Evolutionary conservation across 192 early-diverging fungal species (phyloP).

Genomic region (Spizellomyces sp.): DNA sequence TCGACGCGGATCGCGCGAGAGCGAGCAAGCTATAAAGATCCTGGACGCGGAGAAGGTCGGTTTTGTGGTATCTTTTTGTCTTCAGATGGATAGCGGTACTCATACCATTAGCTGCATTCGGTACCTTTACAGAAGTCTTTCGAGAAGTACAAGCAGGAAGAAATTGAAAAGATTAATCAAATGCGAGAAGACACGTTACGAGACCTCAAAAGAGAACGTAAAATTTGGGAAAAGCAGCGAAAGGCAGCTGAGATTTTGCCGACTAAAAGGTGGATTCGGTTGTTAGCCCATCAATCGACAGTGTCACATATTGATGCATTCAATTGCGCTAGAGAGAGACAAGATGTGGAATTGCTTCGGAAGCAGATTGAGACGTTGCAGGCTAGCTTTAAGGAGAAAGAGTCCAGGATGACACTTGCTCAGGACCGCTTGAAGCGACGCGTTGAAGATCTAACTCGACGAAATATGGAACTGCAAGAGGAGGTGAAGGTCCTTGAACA

Average conservation of each 20-base stretch:
- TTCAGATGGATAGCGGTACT: neutral
- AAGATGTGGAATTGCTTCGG: slow-evolving; percentile 44
- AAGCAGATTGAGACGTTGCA: slow-evolving; percentile 32
- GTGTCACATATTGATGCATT: neutral
- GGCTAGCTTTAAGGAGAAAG: slow-evolving; percentile 28
- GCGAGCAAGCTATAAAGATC: neutral
- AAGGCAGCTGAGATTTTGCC: slow-evolving; percentile 36
- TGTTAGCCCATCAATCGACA: neutral
- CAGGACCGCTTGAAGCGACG: slow-evolving; percentile 33
- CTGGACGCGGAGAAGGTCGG: neutral
- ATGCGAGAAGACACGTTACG: slow-evolving; percentile 1
- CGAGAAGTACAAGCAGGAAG: slow-evolving; percentile 12
- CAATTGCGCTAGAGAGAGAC: slow-evolving; percentile 35
- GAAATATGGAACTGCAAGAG: slow-evolving; percentile 35
- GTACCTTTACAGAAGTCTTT: slow-evolving; percentile 12
- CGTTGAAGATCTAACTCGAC: slow-evolving; percentile 36
- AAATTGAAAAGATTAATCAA: slow-evolving; percentile 5
- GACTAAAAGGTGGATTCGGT: slow-evolving; percentile 22
- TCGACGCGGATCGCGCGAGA: neutral
- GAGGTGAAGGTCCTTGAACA: slow-evolving; percentile 44
- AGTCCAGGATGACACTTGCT: slow-evolving; percentile 22
- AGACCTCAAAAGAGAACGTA: slow-evolving; percentile 22
- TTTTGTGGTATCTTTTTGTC: neutral
- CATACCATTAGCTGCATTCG: neutral
- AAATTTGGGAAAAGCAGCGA: slow-evolving; percentile 36